Percentiles rank a stretch among this genome's conserved stretches.
Conservation (phyloP, 768 basidiomycete species). For the Candolleomyces aberdarensis region DNA sequence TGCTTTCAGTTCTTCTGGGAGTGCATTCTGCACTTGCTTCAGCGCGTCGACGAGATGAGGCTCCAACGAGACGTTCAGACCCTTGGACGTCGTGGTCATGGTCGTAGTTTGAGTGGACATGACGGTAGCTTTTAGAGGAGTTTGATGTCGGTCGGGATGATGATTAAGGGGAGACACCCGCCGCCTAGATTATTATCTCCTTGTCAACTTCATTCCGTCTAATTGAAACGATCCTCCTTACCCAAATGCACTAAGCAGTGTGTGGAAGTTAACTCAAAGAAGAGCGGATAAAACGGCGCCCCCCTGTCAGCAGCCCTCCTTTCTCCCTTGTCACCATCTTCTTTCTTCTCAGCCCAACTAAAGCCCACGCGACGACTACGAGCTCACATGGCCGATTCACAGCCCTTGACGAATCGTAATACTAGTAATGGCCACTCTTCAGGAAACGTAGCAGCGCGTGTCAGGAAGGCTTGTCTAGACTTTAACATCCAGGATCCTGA, state of each 20-base stretch:
- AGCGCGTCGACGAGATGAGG: slow-evolving; percentile 55
- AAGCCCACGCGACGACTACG: neutral
- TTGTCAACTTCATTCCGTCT: neutral
- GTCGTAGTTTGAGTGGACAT: slow-evolving; percentile 13
- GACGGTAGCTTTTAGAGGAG: slow-evolving; percentile 8
- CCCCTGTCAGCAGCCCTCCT: slow-evolving; percentile 5
- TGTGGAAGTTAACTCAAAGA: neutral
- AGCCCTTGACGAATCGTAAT: slow-evolving; percentile 10
- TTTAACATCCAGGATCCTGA: slow-evolving; percentile 37
- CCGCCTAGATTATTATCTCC: neutral
- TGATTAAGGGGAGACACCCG: neutral
- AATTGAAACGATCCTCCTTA: neutral
- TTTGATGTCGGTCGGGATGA: neutral
- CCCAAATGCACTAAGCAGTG: neutral
- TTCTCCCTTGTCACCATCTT: neutral
- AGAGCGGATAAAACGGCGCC: slow-evolving; percentile 11
- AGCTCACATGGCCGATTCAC: slow-evolving; percentile 16
- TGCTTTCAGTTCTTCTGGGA: slow-evolving; percentile 43
- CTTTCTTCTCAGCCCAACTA: neutral
- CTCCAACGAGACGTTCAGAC: slow-evolving; percentile 61
- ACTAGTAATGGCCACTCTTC: slow-evolving; percentile 14
- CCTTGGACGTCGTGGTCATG: slow-evolving; percentile 18
- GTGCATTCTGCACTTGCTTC: slow-evolving; percentile 36
- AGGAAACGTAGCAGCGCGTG: slow-evolving; percentile 4
- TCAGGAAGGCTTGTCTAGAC: slow-evolving; percentile 41